These are phyloP conservation scores for Chlamydomonas eustigma DNA, from an alignment of 139 green algal genomes.

Conservation along the genomic window DNA sequence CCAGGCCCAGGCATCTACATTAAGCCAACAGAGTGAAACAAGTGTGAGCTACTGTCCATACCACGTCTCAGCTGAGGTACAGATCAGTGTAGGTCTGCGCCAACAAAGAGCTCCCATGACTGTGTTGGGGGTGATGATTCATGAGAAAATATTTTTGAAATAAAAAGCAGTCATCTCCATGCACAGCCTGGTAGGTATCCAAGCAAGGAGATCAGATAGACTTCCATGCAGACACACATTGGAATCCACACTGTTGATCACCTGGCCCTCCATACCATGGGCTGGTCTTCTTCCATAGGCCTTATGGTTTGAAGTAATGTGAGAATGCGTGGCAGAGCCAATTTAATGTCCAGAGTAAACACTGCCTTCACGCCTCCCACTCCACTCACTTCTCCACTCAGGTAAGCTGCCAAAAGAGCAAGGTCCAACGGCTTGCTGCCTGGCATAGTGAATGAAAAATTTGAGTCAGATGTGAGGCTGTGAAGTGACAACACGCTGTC, in stretches of 20 bases:
- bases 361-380: neutral
- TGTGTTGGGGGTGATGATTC: too few relatives aligned
- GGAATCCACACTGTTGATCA: neutral
- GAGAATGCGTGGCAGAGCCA: neutral
- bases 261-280: neutral
- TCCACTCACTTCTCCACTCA: neutral
- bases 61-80: too few relatives aligned
- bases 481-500: neutral
- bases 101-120: too few relatives aligned
- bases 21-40: too few relatives aligned
- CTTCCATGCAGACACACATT: too few relatives aligned
- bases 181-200: too few relatives aligned
- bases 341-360: neutral
- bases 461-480: neutral
- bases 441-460: neutral
- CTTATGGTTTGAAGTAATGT: neutral
- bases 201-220: too few relatives aligned
- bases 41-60: too few relatives aligned
- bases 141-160: too few relatives aligned
- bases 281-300: neutral
- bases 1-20: neutral
- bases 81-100: too few relatives aligned
- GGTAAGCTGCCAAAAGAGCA: neutral
- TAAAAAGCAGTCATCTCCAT: too few relatives aligned
- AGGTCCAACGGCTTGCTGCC: neutral